Base-by-base conservation (phyloP, 352 stramenopile species). In the Peronospora belbahrii region DNA sequence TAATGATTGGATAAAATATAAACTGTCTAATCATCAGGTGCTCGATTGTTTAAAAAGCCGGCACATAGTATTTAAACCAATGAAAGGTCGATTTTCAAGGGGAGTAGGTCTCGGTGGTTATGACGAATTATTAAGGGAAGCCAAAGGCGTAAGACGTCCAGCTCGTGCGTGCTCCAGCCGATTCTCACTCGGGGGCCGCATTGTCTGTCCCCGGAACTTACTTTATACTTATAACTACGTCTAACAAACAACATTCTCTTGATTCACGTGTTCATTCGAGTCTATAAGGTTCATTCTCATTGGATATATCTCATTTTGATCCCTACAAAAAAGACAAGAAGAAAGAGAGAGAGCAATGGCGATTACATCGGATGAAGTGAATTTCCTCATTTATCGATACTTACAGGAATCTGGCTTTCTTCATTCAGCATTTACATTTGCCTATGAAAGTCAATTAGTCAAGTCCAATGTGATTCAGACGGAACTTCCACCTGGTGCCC, bases 371-470 rank as follows among this genome's bases (percentile, higher is more conserved):
- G 95, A 98, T 57, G 96, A 99, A 73, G 74, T 99, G 22, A 99
- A 99, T 67, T 97, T 97, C 70, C 77, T 99, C 30, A 83, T 99
- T 18, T 98, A 98, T 67, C 78, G 95, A 48, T 99, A 98, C 63
- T 79, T 98, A 37, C 89, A 97, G 52, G 94, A 98, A 67, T 97
- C 86, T 17, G 93, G 95, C 10, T 98, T 98, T 62, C 78, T 97
- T 50, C 96, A 99, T 74, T 96, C 93, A 18, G 88, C 95, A 34
- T 99, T 99, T 65, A 97, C 94, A n/a, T 99, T 99, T 58, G 91
- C 88, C 14, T 97, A 99, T 56, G 96, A 99, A 67, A 97, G 88
- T 32, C 89, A 98, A 49, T 59, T 98, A 27, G 85, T 85, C 31
- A 95, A 97, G 67, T 94, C 92, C 15, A 93, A 73, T 45, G 85